Evolutionary conservation across 148 eudicot species (phyloP).

Genomic region (Arbutus unedo): DNA sequence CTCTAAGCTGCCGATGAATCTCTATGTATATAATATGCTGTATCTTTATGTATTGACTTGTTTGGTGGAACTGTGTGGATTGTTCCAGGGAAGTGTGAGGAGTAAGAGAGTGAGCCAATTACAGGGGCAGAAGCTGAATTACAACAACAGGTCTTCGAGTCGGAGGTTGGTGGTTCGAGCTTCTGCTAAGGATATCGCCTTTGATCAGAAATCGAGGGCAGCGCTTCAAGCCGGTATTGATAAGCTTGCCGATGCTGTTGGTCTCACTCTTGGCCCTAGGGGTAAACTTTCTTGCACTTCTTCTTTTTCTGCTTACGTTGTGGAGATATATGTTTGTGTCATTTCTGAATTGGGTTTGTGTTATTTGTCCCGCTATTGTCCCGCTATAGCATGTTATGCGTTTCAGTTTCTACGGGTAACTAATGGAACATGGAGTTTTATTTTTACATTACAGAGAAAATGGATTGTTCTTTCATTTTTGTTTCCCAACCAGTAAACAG

Average conservation of each 20-base stretch:
- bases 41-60: not conserved
- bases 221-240: constrained; percentile 94
- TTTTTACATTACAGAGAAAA: not conserved
- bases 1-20: not conserved
- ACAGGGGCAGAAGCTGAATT: constrained; percentile 56
- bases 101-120: constrained; percentile 42
- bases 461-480: not conserved
- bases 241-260: constrained; percentile 89
- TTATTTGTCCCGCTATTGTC: not conserved
- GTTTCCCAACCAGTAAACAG: not conserved
- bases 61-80: not conserved
- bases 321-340: not conserved
- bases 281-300: constrained; percentile 33
- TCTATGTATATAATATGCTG: not conserved
- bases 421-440: not conserved
- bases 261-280: constrained; percentile 94
- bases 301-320: not conserved
- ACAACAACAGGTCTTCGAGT: constrained; percentile 29
- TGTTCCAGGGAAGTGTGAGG: constrained; percentile 51
- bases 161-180: constrained; percentile 67
- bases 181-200: constrained; percentile 75
- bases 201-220: constrained; percentile 73
- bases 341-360: not conserved
- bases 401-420: not conserved
- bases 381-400: not conserved